Evolutionary conservation across 2,329 filamentous ascomycete species (phyloP).

Genomic region (Talaromyces sp.): DNA sequence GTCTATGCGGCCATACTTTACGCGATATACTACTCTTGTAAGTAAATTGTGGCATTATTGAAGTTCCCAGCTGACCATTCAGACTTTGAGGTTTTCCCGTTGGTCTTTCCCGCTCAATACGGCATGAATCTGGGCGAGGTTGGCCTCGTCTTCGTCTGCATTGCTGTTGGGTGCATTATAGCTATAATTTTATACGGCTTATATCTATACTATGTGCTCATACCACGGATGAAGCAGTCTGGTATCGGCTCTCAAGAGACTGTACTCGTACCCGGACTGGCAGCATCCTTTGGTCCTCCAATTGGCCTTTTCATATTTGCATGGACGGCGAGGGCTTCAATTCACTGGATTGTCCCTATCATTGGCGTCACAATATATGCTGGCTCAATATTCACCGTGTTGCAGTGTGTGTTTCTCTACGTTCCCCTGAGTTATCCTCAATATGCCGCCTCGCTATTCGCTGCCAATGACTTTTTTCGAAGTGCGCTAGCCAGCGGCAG

Average conservation of each 20-base stretch:
- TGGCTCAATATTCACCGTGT: conserved; percentile 35
- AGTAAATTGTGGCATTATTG: not conserved
- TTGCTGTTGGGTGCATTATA: conserved; percentile 66
- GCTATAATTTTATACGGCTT: conserved; percentile 50
- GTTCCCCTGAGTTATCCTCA: conserved; percentile 34
- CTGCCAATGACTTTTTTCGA: conserved; percentile 35
- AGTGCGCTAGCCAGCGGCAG: conserved; percentile 28
- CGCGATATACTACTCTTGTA: conserved; percentile 49
- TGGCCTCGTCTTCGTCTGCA: conserved; percentile 55
- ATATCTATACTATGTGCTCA: conserved; percentile 41
- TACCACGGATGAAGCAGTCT: conserved; percentile 31
- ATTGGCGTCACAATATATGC: conserved; percentile 43
- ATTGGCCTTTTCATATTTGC: conserved; percentile 49
- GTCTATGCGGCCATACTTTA: conserved; percentile 54
- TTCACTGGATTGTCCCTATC: conserved; percentile 41
- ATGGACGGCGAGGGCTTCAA: conserved; percentile 41
- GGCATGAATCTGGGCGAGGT: conserved; percentile 55
- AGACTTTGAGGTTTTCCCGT: conserved; percentile 49
- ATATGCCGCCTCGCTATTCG: conserved; percentile 37
- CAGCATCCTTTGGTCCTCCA: conserved; percentile 49
- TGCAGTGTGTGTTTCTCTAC: conserved; percentile 45
- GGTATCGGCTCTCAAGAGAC: conserved; percentile 43
- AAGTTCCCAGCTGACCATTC: not conserved
- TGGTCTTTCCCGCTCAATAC: conserved; percentile 55
- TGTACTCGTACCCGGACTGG: conserved; percentile 47